Base-by-base conservation (phyloP, 2,329 filamentous ascomycete species). In the Paramyrothecium sp. region DNA sequence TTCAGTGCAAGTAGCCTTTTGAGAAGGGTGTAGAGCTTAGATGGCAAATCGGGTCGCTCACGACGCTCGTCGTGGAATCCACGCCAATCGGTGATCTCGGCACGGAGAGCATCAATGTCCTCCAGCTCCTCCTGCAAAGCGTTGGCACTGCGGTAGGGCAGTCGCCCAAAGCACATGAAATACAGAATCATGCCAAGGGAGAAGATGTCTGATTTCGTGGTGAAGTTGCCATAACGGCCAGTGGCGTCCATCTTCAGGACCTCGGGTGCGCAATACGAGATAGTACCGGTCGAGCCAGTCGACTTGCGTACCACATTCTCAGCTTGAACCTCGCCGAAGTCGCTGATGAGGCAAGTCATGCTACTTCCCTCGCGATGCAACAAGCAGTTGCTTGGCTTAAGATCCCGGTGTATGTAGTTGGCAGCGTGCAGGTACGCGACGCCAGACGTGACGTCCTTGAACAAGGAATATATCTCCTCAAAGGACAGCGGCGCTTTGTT, bases 131-230 rank as follows among this genome's bases (percentile, higher is more conserved):
- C 94, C 58, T 97, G 86, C 21, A 96, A 81, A 3, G 89, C 82
- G 69, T 98, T 94, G 54, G 93, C 91, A 64, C 89, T 90, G 22
- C 77, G 81, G 69, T 98, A 99, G 0, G 95, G 95, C 12, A 99
- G 81, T 51, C 89, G 84, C 2, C 89, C 91, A 70, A 99, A 99
- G 71, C 95, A 99, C 81, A 99, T 89, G 69, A 99, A 99, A 72
- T 98, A 96, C 3, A 99, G 82, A 56, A 98, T 98, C 94, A 99
- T 97, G 52, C 95, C 95, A 0, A 99, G 79, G 1, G 93, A 97
- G 73, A 99, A 99, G n/a, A 99, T 90, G 68, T 99, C 95, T 0
- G 93, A 97, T 69, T 98, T 99, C 23, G 91, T 93, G 0, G 92
- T 97, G 67, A 99, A 99, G 69, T 98, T 97, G 8, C 90, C 92